Evolutionary conservation across 1,284 basidiomycete genomes (phyloP).

Genomic region (Cutaneotrichosporon sp.): DNA sequence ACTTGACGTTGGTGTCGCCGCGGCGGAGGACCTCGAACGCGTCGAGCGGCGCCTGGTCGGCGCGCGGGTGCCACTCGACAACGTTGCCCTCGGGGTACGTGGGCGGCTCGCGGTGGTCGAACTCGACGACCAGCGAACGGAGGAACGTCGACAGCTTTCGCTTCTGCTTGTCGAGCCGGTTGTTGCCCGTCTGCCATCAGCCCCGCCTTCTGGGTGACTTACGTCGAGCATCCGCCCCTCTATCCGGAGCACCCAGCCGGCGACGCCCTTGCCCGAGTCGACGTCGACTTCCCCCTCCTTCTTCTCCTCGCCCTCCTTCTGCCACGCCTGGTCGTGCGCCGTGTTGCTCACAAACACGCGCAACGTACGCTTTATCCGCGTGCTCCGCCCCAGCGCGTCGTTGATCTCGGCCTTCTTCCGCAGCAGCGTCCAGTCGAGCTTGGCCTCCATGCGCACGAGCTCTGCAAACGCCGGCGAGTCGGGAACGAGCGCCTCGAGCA

Average conservation of each 20-base stretch:
- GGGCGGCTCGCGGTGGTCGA: conserved; percentile 74
- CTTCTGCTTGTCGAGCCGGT: conserved; percentile 68
- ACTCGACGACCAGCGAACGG: conserved; percentile 80
- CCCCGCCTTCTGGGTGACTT: conserved; percentile 21
- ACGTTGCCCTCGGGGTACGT: conserved; percentile 70
- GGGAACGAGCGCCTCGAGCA: conserved; percentile 58
- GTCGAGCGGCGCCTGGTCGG: conserved; percentile 68
- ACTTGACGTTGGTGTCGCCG: conserved; percentile 74
- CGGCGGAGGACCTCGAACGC: conserved; percentile 86
- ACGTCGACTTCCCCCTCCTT: conserved; percentile 53
- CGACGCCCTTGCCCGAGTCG: conserved; percentile 72
- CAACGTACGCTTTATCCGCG: conserved; percentile 68
- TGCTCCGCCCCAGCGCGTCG: conserved; percentile 64
- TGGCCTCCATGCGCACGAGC: conserved; percentile 83
- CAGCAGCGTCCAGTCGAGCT: conserved; percentile 92
- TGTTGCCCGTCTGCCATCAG: conserved; percentile 53
- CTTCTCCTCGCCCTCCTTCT: conserved; percentile 44
- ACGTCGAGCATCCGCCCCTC: conserved; percentile 78
- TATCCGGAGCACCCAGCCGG: conserved; percentile 85
- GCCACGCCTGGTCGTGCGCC: conserved; percentile 82
- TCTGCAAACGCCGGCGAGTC: conserved; percentile 86
- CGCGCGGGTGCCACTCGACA: conserved; percentile 59
- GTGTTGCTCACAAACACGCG: conserved; percentile 89
- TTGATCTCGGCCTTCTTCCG: conserved; percentile 88
- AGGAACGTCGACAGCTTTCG: conserved; percentile 86